Conservation (phyloP, 1,284 basidiomycete species). For the Trichosporon coremiiforme region DNA sequence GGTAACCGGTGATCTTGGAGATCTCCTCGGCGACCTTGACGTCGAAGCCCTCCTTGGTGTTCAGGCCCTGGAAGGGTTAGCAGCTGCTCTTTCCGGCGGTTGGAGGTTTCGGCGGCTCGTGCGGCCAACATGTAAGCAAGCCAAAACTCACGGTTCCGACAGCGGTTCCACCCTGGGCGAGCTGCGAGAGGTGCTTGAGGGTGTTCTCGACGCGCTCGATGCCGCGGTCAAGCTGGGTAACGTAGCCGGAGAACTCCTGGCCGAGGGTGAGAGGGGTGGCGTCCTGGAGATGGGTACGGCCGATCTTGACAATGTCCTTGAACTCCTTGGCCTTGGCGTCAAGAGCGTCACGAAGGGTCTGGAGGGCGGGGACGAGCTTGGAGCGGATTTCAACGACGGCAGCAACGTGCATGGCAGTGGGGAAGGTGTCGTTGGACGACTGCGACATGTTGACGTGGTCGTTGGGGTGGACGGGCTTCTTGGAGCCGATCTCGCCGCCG, state of each 20-base stretch:
- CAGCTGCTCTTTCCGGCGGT: not conserved
- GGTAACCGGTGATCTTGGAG: conserved; percentile 83
- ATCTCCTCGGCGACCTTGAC: conserved; percentile 91
- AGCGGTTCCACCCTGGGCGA: conserved; percentile 98
- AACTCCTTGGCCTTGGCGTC: conserved; percentile 79
- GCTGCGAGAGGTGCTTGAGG: conserved; percentile 81
- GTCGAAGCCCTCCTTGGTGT: conserved; percentile 97
- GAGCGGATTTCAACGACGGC: conserved; percentile 85
- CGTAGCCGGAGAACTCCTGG: conserved; percentile 98
- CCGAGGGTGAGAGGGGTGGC: conserved; percentile 97
- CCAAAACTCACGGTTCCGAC: conserved; percentile 80
- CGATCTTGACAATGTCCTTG: conserved; percentile 95
- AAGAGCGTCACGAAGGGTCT: conserved; percentile 79
- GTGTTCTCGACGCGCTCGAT: conserved; percentile 82
- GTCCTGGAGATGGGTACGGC: conserved; percentile 96
- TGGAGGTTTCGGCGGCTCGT: not conserved
- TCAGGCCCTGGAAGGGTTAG: conserved; percentile 70
- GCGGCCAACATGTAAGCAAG: not conserved
- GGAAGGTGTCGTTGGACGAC: conserved; percentile 99
- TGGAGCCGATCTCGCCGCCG: conserved; percentile 92
- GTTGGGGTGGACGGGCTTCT: conserved; percentile 98
- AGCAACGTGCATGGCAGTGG: conserved; percentile 98
- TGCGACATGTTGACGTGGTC: conserved; percentile 99
- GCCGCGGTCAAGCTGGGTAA: conserved; percentile 88
- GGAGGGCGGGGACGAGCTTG: conserved; percentile 81